phyloP scores from a whole-genome alignment of 2,329 filamentous ascomycete species.

The Epichloe gansuensis region DNA sequence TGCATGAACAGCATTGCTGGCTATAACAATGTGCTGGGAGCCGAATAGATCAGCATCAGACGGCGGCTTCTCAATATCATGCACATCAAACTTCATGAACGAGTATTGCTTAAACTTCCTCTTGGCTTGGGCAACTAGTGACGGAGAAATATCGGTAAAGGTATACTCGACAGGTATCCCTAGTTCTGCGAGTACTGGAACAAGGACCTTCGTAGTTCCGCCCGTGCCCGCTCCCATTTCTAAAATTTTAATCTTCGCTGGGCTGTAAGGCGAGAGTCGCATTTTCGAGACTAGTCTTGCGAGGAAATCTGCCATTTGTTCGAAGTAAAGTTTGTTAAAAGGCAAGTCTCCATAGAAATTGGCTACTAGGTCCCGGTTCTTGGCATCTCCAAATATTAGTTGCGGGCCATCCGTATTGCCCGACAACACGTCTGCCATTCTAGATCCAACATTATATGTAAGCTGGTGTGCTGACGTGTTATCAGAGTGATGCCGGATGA shows the following conservation, averaged over 20 bases:
- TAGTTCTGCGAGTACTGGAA: conserved; percentile 18
- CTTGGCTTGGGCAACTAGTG: conserved; percentile 7
- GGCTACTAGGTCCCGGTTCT: conserved; percentile 23
- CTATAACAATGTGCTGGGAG: conserved; percentile 20
- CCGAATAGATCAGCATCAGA: conserved; percentile 6
- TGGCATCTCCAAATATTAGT: conserved; percentile 25
- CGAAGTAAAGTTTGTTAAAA: conserved; percentile 20
- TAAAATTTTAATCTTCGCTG: conserved; percentile 16
- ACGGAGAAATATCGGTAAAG: conserved; percentile 26
- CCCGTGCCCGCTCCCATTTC: conserved; percentile 16
- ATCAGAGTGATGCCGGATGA: conserved; percentile 2
- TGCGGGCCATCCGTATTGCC: conserved; percentile 25
- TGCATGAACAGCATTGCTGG: conserved; percentile 25
- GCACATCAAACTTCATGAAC: conserved; percentile 6
- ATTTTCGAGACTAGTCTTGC: conserved; percentile 1
- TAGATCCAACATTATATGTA: conserved; percentile 14
- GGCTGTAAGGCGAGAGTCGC: not conserved
- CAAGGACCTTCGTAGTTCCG: conserved; percentile 20
- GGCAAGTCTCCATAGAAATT: conserved; percentile 24
- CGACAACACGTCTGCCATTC: conserved; percentile 16
- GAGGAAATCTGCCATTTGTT: conserved; percentile 23
- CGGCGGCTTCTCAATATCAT: conserved; percentile 11
- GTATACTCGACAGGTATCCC: conserved; percentile 24
- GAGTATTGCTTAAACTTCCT: conserved; percentile 6
- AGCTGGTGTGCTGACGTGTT: conserved; percentile 8